phyloP scores from a whole-genome alignment of 140 eudicot species.

The Erigeron philadelphicus region DNA sequence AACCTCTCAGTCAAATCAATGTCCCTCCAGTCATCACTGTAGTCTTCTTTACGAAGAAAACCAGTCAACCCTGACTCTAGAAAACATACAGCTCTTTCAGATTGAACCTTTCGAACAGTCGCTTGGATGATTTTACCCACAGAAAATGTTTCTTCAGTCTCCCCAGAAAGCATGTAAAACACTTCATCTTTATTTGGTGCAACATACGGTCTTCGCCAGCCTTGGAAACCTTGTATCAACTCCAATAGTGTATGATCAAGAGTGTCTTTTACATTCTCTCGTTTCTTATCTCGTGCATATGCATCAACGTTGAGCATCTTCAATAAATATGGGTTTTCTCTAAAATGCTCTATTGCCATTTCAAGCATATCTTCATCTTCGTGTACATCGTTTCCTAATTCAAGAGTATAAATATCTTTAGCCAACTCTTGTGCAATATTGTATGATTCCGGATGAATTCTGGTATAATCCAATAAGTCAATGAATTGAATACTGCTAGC shows the following conservation, averaged over 20 bases:
- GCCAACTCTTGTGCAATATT: constrained; percentile 90
- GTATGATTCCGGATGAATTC: constrained; percentile 91
- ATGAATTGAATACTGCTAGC: constrained; percentile 71
- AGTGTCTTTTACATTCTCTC: constrained; percentile 61
- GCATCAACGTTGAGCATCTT: constrained; percentile 42
- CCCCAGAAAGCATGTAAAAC: constrained; percentile 78
- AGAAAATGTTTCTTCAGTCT: constrained; percentile 59
- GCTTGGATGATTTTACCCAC: constrained; percentile 92
- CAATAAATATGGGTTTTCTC: constrained; percentile 60
- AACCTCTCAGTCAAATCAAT: constrained; percentile 70
- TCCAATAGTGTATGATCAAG: constrained; percentile 59
- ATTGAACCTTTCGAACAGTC: constrained; percentile 78
- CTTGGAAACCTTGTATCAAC: constrained; percentile 89
- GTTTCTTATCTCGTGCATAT: constrained; percentile 55
- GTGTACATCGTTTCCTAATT: constrained; percentile 49
- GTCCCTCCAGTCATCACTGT: constrained; percentile 75
- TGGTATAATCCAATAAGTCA: constrained; percentile 83
- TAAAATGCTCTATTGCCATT: constrained; percentile 87
- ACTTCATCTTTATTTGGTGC: constrained; percentile 63
- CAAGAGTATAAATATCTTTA: constrained; percentile 58
- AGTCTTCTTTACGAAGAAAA: constrained; percentile 63
- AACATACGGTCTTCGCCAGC: constrained; percentile 56
- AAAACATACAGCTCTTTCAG: constrained; percentile 56
- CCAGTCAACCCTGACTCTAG: constrained; percentile 91
- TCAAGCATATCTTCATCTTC: constrained; percentile 83